A percentile compares a stretch with the other conserved stretches of the same genome.
phyloP scores from a whole-genome alignment of 2,329 filamentous ascomycete species.

The Septoria linicola region DNA sequence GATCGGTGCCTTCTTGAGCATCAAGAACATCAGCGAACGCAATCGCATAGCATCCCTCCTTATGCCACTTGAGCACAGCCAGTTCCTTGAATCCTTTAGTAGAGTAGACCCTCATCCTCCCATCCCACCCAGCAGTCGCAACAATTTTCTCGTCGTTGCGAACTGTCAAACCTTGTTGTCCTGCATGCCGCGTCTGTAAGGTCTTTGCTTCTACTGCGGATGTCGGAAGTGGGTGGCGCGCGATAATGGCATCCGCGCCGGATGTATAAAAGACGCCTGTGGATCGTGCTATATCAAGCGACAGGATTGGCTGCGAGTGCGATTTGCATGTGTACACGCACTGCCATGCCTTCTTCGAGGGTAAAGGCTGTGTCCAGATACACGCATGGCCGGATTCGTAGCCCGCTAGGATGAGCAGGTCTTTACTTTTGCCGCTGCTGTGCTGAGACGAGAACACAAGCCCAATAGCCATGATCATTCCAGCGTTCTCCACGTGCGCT shows the following conservation, averaged over 20 bases:
- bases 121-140: constrained; percentile 91
- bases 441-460: constrained; percentile 45
- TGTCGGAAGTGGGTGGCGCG: constrained; percentile 67
- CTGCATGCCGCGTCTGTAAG: constrained; percentile 79
- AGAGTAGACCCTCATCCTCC: constrained; percentile 73
- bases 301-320: constrained; percentile 80
- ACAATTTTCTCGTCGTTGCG: constrained; percentile 80
- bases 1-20: too few species aligned
- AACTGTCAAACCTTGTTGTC: constrained; percentile 77
- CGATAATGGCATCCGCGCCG: constrained; percentile 75
- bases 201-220: constrained; percentile 17
- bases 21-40: constrained; percentile 61
- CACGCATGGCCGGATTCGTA: constrained; percentile 82
- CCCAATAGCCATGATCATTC: constrained; percentile 84
- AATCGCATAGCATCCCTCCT: constrained; percentile 78
- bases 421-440: constrained; percentile 27
- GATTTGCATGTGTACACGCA: constrained; percentile 63
- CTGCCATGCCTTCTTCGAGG: constrained; percentile 49
- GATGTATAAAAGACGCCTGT: constrained; percentile 71
- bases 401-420: constrained; percentile 66
- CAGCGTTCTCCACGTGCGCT: constrained; percentile 51
- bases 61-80: constrained; percentile 92
- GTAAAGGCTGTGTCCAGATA: constrained; percentile 45
- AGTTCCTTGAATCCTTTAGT: constrained; percentile 77
- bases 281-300: constrained; percentile 46